Conservation (phyloP, 306 rosid genomes). For the Elaeagnus macrophylla region DNA sequence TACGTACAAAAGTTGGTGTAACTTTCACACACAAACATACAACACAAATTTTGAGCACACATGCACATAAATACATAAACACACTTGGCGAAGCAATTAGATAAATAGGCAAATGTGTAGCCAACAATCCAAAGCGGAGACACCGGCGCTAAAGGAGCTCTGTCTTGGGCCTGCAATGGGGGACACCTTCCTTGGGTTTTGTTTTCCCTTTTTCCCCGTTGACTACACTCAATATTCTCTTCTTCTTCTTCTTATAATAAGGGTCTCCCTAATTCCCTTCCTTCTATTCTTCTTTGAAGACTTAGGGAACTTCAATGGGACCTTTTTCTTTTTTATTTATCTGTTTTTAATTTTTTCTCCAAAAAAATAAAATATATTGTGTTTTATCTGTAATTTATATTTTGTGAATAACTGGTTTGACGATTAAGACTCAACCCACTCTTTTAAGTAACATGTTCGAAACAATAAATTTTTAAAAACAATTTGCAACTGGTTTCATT, state of each 20-base stretch:
- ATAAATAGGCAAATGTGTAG: not conserved
- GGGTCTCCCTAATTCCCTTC: not conserved
- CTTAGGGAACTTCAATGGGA: conserved; percentile 18
- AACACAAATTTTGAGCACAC: not conserved
- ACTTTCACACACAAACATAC: not conserved
- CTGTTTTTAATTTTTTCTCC: too few species aligned
- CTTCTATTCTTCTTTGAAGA: not conserved
- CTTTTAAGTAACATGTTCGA: too few species aligned
- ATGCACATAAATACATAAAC: too few species aligned
- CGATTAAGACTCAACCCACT: too few species aligned
- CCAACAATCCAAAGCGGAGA: conserved; percentile 55
- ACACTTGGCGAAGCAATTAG: not conserved
- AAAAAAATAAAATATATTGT: too few species aligned
- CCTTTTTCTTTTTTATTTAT: too few species aligned
- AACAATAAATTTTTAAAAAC: too few species aligned
- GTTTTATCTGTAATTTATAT: too few species aligned
- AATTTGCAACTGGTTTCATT: too few species aligned
- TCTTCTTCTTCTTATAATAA: too few species aligned
- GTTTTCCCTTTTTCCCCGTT: conserved; percentile 16
- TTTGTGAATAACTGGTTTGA: too few species aligned
- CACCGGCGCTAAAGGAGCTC: conserved; percentile 95
- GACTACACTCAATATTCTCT: too few species aligned
- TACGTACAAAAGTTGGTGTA: conserved; percentile 27
- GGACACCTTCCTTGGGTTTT: conserved; percentile 79
- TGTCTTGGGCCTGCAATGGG: conserved; percentile 72